Evolutionary conservation across 2,329 filamentous ascomycete genomes (phyloP), one percentile per base, ranked within the genome.

Genomic region (Monilinia laxa): DNA sequence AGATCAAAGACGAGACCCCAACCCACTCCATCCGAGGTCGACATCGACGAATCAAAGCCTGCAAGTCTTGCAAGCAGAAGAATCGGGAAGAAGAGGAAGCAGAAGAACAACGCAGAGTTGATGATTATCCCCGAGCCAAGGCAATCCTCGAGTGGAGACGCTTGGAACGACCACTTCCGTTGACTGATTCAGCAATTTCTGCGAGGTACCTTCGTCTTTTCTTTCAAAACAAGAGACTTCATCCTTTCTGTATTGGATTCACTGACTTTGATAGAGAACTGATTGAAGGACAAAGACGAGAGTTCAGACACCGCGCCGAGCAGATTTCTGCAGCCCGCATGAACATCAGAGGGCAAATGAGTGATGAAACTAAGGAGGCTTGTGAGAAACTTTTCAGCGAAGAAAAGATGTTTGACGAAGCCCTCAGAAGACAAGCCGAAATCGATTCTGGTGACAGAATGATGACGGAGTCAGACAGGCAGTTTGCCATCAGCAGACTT

Each of bases 181-280:
- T 62, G 28, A 52, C n/a, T 6, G 58, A 62, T 40, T 28, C 25
- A 10, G 58, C 4, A 0, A 62, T 38, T 62, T 3, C n/a, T 25
- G 2, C 0, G 18, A 40, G 5, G 45, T 62, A 52, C 16, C 0
- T 0, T 20, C 7, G 16, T 1, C 57, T 51, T 14, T 51, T 25
- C 14, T 0, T 12, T 10, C 2, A 4, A 0, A 1, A 3, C 11
- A n/a, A 40, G 45, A 62, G 58, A 25, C 58, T 62, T 14, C 58
- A 62, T 51, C 58, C 28, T 25, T 62, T 25, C 28, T 62, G 58
- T 51, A 6, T 51, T 23, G 58, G 45, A 6, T 62, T 62, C 47
- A 62, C 58, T 51, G 10, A 62, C 31, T 20, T 51, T 6, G 45
- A 62, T 23, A 25, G 3, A 51, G 10, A 11, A 3, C 7, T 7